These are phyloP conservation scores for Sporothrix dimorphospora DNA, from an alignment of 2,329 filamentous ascomycete genomes.

Conservation along the genomic window DNA sequence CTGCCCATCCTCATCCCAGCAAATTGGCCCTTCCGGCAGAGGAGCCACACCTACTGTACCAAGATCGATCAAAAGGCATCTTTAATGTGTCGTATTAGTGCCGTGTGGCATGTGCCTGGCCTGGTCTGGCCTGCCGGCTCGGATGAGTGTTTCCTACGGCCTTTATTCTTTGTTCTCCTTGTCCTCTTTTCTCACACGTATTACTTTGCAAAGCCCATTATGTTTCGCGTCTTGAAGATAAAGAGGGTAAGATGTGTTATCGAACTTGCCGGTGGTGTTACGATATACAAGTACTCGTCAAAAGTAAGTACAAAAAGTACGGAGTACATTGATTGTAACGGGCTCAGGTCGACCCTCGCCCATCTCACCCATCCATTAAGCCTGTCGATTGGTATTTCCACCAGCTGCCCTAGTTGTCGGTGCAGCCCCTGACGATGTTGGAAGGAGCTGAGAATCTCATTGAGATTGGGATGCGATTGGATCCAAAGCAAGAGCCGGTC, in stretches of 20 bases:
- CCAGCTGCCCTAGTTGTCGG: background rate
- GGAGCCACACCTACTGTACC: constrained; percentile 8
- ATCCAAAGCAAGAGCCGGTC: background rate
- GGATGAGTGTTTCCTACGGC: background rate
- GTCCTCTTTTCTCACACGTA: background rate
- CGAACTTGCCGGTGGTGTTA: background rate
- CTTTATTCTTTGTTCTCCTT: background rate
- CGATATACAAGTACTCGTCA: no score
- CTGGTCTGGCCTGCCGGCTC: background rate
- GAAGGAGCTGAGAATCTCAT: constrained; percentile 13
- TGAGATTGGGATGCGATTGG: constrained; percentile 21
- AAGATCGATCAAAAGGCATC: background rate
- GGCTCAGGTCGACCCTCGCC: background rate
- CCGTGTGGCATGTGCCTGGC: background rate
- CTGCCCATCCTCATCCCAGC: constrained; percentile 21
- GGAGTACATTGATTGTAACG: background rate
- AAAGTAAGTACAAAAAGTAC: background rate
- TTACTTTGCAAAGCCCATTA: background rate
- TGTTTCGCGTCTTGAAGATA: background rate
- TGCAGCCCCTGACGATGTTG: background rate
- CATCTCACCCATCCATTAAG: background rate
- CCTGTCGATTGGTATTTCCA: constrained; percentile 9
- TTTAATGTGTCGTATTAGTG: background rate
- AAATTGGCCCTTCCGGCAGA: background rate
- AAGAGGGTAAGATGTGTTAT: background rate